phyloP scores from a whole-genome alignment of 2,329 filamentous ascomycete species.

The Pezizomycotina sp. region DNA sequence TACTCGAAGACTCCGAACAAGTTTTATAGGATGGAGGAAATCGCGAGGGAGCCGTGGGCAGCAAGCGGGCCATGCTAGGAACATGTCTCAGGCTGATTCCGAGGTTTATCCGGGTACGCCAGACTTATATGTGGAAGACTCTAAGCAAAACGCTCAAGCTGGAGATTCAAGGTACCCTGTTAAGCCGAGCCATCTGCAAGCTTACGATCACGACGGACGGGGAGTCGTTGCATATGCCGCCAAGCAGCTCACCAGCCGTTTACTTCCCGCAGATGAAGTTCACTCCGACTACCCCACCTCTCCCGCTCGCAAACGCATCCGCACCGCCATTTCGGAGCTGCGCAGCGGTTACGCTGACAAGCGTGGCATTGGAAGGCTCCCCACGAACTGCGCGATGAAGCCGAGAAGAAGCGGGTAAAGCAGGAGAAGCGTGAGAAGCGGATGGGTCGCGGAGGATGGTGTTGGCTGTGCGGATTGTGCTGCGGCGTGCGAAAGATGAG shows the following conservation, averaged over 20 bases:
- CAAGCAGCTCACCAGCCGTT: background rate
- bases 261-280: slow-evolving; percentile 10
- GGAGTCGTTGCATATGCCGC: background rate
- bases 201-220: slow-evolving; percentile 5
- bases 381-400: slow-evolving; percentile 8
- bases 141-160: slow-evolving; percentile 2
- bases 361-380: slow-evolving; percentile 7
- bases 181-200: slow-evolving; percentile 4
- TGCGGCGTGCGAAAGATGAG: slow-evolving; percentile 13
- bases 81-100: too few species aligned
- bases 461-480: slow-evolving; percentile 13
- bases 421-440: slow-evolving; percentile 13
- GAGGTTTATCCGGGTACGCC: too few species aligned
- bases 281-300: slow-evolving; percentile 10
- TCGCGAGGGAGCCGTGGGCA: too few species aligned
- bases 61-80: too few species aligned
- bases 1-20: too few species aligned
- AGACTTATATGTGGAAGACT: too few species aligned
- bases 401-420: slow-evolving; percentile 12
- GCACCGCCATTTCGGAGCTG: background rate
- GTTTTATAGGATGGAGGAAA: too few species aligned
- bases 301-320: slow-evolving; percentile 6
- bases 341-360: background rate
- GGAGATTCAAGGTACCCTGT: background rate
- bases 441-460: slow-evolving; percentile 11